phyloP scores from a whole-genome alignment of 2,329 filamentous ascomycete species.

The Tetracladium maxilliforme region DNA sequence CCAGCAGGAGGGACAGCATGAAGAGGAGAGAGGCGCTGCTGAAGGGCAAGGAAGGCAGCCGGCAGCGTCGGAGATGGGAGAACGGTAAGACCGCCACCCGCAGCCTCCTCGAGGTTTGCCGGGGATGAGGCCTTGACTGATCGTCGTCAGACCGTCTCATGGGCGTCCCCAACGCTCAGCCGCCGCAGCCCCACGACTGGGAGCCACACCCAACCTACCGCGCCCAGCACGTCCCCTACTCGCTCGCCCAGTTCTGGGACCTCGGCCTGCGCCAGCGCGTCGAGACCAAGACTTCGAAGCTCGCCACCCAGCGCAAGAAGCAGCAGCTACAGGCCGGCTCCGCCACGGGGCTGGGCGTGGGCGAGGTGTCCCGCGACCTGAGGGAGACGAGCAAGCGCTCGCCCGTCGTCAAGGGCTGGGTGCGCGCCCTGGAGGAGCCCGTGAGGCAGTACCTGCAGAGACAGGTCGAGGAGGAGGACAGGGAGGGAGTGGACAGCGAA shows the following conservation, averaged over 20 bases:
- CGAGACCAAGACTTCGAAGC: conserved; percentile 45
- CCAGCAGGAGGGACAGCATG: conserved; percentile 42
- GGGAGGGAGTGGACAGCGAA: conserved; percentile 29
- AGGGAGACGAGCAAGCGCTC: conserved; percentile 58
- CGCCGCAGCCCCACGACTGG: conserved; percentile 74
- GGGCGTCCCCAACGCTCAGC: conserved; percentile 72
- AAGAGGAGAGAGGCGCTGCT: conserved; percentile 52
- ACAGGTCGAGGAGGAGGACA: conserved; percentile 24
- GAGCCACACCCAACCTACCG: conserved; percentile 69
- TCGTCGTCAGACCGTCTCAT: conserved; percentile 58
- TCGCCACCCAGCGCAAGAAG: conserved; percentile 32
- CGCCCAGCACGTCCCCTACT: conserved; percentile 70
- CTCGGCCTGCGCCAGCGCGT: conserved; percentile 34
- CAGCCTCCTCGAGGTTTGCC: not conserved
- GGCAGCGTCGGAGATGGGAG: conserved; percentile 82
- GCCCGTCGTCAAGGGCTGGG: conserved; percentile 62
- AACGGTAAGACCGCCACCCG: conserved; percentile 68
- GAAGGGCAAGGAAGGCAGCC: conserved; percentile 82
- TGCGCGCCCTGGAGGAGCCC: conserved; percentile 74
- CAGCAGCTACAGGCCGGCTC: conserved; percentile 22
- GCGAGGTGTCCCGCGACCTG: conserved; percentile 22
- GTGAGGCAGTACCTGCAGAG: conserved; percentile 50
- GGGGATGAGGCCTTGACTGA: not conserved
- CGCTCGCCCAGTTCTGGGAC: conserved; percentile 79
- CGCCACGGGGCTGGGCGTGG: conserved; percentile 10